Percentiles rank a stretch among this genome's conserved stretches.
Evolutionary conservation across 2,329 filamentous ascomycete genomes (phyloP).

Genomic region (Leptographium flavum): DNA sequence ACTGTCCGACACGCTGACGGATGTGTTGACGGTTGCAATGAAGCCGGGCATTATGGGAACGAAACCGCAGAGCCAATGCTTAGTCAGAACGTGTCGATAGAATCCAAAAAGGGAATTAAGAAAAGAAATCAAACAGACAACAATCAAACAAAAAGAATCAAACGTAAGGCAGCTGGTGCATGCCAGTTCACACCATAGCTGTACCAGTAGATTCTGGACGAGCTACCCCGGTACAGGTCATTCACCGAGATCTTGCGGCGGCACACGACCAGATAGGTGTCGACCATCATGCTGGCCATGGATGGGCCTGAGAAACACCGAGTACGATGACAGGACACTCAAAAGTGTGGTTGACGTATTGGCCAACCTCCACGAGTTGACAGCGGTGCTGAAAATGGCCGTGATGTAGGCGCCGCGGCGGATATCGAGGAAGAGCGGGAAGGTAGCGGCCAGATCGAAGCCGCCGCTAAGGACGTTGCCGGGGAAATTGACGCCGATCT

Average conservation of each 20-base stretch:
- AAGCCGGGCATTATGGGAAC: slow-evolving; percentile 28
- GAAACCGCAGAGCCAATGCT: slow-evolving; percentile 25
- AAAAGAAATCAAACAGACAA: too few relatives aligned
- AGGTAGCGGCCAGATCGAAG: slow-evolving; percentile 39
- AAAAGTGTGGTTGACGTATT: slow-evolving; percentile 29
- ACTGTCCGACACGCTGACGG: slow-evolving; percentile 19
- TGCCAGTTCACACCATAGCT: slow-evolving; percentile 6
- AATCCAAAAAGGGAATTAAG: not conserved
- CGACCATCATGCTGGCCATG: slow-evolving; percentile 7
- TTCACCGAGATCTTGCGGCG: slow-evolving; percentile 19
- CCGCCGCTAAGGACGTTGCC: slow-evolving; percentile 35
- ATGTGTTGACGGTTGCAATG: slow-evolving; percentile 22
- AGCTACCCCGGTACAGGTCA: slow-evolving; percentile 4
- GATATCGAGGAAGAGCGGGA: slow-evolving; percentile 39
- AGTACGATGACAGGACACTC: slow-evolving; percentile 28
- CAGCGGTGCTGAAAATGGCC: slow-evolving; percentile 26
- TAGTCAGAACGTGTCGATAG: not conserved
- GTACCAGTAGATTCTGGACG: slow-evolving; percentile 8
- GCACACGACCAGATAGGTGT: slow-evolving; percentile 16
- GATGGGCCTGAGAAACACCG: slow-evolving; percentile 8
- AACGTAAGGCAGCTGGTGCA: slow-evolving; percentile 11
- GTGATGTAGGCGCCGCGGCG: slow-evolving; percentile 36
- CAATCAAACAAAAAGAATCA: too few relatives aligned
- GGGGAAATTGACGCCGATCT: slow-evolving; percentile 30
- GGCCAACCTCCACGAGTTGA: slow-evolving; percentile 36